These are phyloP conservation scores for Penicillium sp. DNA, from an alignment of 2,329 filamentous ascomycete genomes.

Conservation along the genomic window DNA sequence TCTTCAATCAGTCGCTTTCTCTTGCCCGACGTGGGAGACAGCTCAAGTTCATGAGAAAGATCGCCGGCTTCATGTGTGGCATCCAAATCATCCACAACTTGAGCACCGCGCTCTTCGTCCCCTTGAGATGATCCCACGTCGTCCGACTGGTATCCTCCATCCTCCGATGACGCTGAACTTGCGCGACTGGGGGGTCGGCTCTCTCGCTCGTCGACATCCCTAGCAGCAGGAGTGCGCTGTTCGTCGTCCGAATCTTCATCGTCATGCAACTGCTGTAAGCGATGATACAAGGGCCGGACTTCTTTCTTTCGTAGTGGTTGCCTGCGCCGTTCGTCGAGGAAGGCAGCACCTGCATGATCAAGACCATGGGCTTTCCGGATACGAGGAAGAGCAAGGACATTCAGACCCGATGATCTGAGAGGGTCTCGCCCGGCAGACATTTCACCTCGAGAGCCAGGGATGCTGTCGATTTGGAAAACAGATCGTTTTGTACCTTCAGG, in stretches of 20 bases:
- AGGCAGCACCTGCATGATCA: conserved; percentile 60
- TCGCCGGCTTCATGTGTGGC: neutral
- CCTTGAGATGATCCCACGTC: conserved; percentile 18
- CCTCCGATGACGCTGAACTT: conserved; percentile 52
- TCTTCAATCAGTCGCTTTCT: conserved; percentile 71
- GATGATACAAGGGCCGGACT: conserved; percentile 78
- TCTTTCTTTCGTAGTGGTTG: conserved; percentile 57
- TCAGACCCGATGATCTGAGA: conserved; percentile 46
- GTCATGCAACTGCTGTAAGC: conserved; percentile 69
- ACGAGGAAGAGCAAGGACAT: conserved; percentile 65
- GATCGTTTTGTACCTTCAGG: conserved; percentile 60
- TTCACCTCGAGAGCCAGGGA: conserved; percentile 54
- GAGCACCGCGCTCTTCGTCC: conserved; percentile 1
- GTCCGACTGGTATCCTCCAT: conserved; percentile 39
- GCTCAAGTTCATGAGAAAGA: conserved; percentile 42
- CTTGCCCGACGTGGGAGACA: conserved; percentile 61
- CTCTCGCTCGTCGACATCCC: conserved; percentile 82
- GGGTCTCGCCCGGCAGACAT: conserved; percentile 42
- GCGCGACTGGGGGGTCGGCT: conserved; percentile 75
- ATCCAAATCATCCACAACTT: conserved; percentile 15
- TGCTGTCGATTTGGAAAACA: conserved; percentile 60
- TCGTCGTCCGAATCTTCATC: conserved; percentile 89
- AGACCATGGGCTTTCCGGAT: conserved; percentile 66
- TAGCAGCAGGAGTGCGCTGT: conserved; percentile 61
- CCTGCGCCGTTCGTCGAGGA: conserved; percentile 66